Evolutionary conservation across 192 early-diverging fungal genomes (phyloP).

Genomic region (Dimargaris verticillata): DNA sequence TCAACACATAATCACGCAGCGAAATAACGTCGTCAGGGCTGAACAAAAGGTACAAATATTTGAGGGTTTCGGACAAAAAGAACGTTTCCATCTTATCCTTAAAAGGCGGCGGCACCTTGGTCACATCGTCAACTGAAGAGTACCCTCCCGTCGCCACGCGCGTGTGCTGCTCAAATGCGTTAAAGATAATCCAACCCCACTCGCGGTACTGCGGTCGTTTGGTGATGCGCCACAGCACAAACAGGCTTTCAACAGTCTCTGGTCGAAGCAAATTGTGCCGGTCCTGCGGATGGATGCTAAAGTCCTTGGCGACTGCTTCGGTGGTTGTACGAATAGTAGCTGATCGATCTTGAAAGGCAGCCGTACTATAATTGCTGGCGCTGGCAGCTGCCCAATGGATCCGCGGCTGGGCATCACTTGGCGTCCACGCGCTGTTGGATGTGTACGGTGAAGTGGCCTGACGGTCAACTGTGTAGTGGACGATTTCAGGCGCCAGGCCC

Average conservation of each 20-base stretch:
- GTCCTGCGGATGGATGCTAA: constrained; percentile 26
- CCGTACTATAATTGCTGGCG: neutral
- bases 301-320: constrained; percentile 25
- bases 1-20: constrained; percentile 44
- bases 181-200: constrained; percentile 59
- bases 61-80: constrained; percentile 55
- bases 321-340: neutral
- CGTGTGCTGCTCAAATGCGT: constrained; percentile 51
- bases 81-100: constrained; percentile 64
- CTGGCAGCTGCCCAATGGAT: neutral
- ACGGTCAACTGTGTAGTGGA: constrained; percentile 29
- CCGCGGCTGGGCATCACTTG: neutral
- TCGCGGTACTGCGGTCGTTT: constrained; percentile 25
- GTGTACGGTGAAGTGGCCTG: neutral
- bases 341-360: neutral
- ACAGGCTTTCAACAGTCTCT: constrained; percentile 66
- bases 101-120: constrained; percentile 19
- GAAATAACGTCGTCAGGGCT: constrained; percentile 32
- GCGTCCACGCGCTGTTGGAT: neutral
- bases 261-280: constrained; percentile 49
- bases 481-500: constrained; percentile 71
- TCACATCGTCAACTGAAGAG: constrained; percentile 41
- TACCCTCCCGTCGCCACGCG: constrained; percentile 41
- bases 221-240: constrained; percentile 62
- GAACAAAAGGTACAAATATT: constrained; percentile 51